Conservation (phyloP, 2,329 filamentous ascomycete species). For the Fusarium ambrosium region DNA sequence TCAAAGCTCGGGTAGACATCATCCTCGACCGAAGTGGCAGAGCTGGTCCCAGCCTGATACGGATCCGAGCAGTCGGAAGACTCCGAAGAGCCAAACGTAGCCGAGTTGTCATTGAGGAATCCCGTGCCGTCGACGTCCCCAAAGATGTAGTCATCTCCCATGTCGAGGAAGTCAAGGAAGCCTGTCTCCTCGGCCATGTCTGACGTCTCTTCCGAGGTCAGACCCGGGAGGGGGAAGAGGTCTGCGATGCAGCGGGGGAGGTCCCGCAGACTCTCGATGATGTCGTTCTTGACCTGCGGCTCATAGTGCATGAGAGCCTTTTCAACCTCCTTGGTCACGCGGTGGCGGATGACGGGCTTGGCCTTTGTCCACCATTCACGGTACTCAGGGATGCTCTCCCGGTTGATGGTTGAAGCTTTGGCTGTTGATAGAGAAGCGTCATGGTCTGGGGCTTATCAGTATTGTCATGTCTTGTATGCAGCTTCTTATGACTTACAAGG, state of each 20-base stretch:
- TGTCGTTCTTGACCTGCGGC: conserved; percentile 14
- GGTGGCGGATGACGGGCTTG: conserved; percentile 17
- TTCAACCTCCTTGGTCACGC: conserved; percentile 18
- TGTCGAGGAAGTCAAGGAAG: conserved; percentile 12
- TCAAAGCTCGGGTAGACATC: conserved; percentile 27
- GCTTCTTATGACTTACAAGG: conserved; percentile 38
- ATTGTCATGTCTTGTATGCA: no score
- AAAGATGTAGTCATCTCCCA: conserved; percentile 9
- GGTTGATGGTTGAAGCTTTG: background rate
- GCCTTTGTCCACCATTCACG: conserved; percentile 26
- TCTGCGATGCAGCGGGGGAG: conserved; percentile 20
- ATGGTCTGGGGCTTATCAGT: conserved; percentile 9
- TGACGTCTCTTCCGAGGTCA: conserved; percentile 30
- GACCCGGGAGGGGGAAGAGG: conserved; percentile 19
- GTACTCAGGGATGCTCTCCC: conserved; percentile 8
- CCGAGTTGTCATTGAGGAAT: background rate
- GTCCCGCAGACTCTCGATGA: conserved; percentile 24
- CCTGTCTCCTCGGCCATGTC: conserved; percentile 2
- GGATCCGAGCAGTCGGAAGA: conserved; percentile 30
- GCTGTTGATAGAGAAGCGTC: conserved; percentile 7
- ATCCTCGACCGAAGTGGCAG: conserved; percentile 30
- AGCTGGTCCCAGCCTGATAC: conserved; percentile 27
- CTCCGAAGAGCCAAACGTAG: background rate
- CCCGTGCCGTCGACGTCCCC: conserved; percentile 1
- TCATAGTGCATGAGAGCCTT: conserved; percentile 15